Base-by-base conservation (phyloP, 2,329 filamentous ascomycete genomes). In the Penicillium sp. region DNA sequence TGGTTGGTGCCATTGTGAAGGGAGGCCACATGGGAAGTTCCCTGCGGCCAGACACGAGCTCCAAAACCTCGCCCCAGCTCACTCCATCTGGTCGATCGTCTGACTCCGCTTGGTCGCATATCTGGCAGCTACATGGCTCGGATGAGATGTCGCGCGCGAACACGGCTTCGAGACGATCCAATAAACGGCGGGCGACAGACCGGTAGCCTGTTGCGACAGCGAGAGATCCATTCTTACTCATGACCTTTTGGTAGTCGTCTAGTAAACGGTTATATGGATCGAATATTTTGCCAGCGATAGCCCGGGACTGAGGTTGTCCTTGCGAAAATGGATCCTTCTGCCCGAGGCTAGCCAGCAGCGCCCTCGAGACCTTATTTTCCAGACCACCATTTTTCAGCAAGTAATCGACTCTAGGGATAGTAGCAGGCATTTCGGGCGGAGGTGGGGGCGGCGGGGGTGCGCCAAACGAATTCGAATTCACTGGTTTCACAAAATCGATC, bases 151-250 rank as follows among this genome's bases (percentile, higher is more conserved):
- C 93, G 59, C 94, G 84, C 2, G 92, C 93, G 75, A 99, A 97
- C 9, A 99, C 92, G 56, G 93, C 91, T 72, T 97, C 93, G 4
- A 99, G 81, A 38, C 94, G 86, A 75, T 99, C 93, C 6, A 97
- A 83, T 25, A 97, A 78, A 51, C 93, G 86, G 6, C 94, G 87
- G 4, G 94, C 94, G n/a, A 97, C 90, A 0, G 93, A 97, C 53
- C 91, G 87, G 73, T 97, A 96, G 6, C 94, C 94, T 0, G 93
- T 97, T 17, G 94, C 94, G 1, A 97, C 94, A 2, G 94, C 94
- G 6, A 99, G 79, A 0, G 93, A 97, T 4, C 94, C 94, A 66
- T 89, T 91, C 61, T 89, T 92, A 42, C 83, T 80, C 61, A 97
- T 82, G 4, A 99, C 93, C 3, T 85, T 83, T 62, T 89, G 85